Evolutionary conservation across 2,329 filamentous ascomycete species (phyloP).

Genomic region (Penicillium frequentans): DNA sequence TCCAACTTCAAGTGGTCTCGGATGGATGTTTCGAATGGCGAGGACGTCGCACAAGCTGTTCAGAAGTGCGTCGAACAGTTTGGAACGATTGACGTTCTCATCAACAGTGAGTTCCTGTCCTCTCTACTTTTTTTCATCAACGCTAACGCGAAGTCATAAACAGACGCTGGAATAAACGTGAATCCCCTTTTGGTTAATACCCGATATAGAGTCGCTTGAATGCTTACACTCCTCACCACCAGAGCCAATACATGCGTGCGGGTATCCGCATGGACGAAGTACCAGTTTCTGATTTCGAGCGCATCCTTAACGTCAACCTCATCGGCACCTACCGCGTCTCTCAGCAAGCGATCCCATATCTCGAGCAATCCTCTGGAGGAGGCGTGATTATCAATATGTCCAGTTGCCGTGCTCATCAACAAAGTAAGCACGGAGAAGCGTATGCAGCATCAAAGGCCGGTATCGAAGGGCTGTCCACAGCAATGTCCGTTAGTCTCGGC

Average conservation of each 20-base stretch:
- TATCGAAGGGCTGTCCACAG: conserved; percentile 4
- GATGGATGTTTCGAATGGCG: not conserved
- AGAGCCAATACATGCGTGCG: conserved; percentile 6
- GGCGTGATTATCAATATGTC: conserved; percentile 6
- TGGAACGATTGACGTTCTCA: not conserved
- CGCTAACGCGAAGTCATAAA: too few species aligned
- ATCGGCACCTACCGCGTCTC: conserved; percentile 5
- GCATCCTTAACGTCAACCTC: not conserved
- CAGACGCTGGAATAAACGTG: not conserved
- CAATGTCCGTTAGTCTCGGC: conserved; percentile 3
- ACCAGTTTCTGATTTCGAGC: conserved; percentile 3
- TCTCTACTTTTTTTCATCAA: not conserved
- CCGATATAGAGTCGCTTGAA: not conserved
- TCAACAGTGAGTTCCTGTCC: not conserved
- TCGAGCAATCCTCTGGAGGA: not conserved
- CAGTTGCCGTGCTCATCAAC: conserved; percentile 3
- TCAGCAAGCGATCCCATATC: conserved; percentile 1
- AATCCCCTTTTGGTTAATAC: too few species aligned
- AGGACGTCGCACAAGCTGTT: not conserved
- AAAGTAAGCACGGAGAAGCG: conserved; percentile 4
- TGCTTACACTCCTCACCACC: not conserved
- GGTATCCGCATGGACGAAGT: conserved; percentile 5
- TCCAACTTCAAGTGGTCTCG: not conserved
- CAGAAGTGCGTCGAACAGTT: not conserved
- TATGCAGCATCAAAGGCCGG: conserved; percentile 4